Percentiles rank a stretch among this genome's conserved stretches.
Conservation (phyloP, 371 early-diverging fungal species). For the Rhizomucor pusillus region DNA sequence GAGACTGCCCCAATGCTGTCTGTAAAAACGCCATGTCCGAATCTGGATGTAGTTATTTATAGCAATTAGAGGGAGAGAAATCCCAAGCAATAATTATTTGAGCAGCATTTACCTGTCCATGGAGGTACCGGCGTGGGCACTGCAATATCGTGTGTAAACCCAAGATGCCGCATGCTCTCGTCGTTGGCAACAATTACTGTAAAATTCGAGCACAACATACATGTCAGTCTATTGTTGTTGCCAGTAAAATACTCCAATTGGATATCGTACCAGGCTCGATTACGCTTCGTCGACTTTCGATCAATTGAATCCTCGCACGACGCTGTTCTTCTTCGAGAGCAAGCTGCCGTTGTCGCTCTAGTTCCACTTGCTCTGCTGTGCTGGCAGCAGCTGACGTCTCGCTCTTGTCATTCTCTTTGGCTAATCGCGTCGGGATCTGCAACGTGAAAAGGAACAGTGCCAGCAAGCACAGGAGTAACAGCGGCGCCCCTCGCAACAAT, state of each 20-base stretch:
- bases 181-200: conserved; percentile 9
- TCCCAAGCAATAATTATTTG: too few species aligned
- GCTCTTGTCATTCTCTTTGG: too few species aligned
- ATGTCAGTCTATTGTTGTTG: neutral
- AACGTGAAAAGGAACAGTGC: conserved; percentile 4
- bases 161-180: conserved; percentile 11
- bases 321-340: neutral
- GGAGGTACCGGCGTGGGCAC: conserved; percentile 16
- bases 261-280: conserved; percentile 9
- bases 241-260: too few species aligned
- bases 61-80: too few species aligned
- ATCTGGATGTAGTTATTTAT: conserved; percentile 3
- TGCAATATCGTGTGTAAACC: conserved; percentile 22
- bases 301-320: neutral
- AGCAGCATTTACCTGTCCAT: conserved; percentile 22
- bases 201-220: neutral
- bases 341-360: too few species aligned
- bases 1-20: conserved; percentile 11
- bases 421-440: neutral
- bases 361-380: neutral
- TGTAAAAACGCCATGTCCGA: conserved; percentile 11
- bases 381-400: neutral
- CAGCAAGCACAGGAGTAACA: conserved; percentile 1
- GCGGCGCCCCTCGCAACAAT: neutral
- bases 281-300: conserved; percentile 3